Evolutionary conservation across 305 asterid species (phyloP), one percentile per base, ranked within the genome.

Genomic region (Striga hermonthica): DNA sequence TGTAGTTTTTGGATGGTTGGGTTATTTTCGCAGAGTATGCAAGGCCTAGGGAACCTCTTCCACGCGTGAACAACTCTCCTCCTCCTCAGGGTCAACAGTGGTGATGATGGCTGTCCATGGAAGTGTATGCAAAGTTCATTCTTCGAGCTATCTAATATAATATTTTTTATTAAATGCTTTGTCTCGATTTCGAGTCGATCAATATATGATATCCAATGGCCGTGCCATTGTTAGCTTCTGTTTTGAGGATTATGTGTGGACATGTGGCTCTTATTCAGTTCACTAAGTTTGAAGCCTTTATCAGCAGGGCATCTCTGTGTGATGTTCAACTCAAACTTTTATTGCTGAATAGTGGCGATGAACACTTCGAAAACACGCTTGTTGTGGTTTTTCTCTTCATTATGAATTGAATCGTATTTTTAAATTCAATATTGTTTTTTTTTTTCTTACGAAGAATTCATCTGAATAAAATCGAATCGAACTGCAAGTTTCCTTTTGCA

Each of bases 1-100:
- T n/a, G 85, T 64, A 89, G 97, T 87, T 79, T 80, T 66, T 87
- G 84, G 97, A 89, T 57, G 97, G 91, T 8, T 87, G 95, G 95
- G 95, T 89, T 60, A 89, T 89, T 53, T 89, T 87, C 44, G 97
- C 88, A 0, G 95, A 89, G 84, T 83, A 87, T 74, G 95, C 97
- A 66, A 81, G 88, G 75, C 88, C 86, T 28, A 83, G 97, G 80
- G 70, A 75, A 57, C 84, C 83, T 34, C 66, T 78, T 4, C 81
- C 88, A 59, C 69, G 82, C 55, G 36, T 65, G 50, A 81, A 76
- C 78, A 73, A 50, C 10, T 62, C 66, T 36, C 70, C 76, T 8
- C 70, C 71, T 10, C 73, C 71, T 15, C 81, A 78, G 62, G 73
- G 71, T 44, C 77, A 22, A 22, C 31, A 53, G 55, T 45, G 60